Conservation (phyloP, 139 green algal genomes). For the Closterium sp. region DNA sequence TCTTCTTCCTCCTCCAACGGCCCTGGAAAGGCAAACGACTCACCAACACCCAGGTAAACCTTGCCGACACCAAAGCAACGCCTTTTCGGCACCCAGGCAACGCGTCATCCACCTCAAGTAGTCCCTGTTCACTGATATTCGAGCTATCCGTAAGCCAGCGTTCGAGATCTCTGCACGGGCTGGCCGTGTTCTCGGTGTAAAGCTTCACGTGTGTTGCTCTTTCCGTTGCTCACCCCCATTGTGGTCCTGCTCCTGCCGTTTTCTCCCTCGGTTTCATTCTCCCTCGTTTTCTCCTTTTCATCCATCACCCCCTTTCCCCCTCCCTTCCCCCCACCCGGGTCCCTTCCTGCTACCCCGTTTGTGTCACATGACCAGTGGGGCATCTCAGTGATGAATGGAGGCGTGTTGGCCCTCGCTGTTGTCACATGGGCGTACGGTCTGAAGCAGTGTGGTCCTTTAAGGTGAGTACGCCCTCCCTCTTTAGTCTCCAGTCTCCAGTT, state of each 20-base stretch:
- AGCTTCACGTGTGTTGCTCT: too few relatives aligned
- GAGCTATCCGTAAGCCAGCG: background rate
- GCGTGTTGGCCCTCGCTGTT: slow-evolving; percentile 21
- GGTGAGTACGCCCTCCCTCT: background rate
- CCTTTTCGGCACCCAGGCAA: background rate
- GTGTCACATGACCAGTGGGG: slow-evolving; percentile 18
- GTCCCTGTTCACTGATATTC: background rate
- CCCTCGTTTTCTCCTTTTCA: background rate
- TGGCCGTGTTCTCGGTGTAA: background rate
- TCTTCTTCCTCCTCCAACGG: slow-evolving; percentile 36
- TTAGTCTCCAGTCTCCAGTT: background rate
- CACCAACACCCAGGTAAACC: slow-evolving; percentile 17
- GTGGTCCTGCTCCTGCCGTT: too few relatives aligned
- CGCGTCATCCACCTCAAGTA: background rate
- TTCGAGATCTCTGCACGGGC: background rate
- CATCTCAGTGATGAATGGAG: slow-evolving; percentile 20
- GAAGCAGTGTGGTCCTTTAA: slow-evolving; percentile 12
- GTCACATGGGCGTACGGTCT: slow-evolving; percentile 15
- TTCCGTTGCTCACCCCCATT: too few relatives aligned
- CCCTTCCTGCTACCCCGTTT: background rate
- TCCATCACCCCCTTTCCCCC: background rate
- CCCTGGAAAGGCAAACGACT: slow-evolving; percentile 27
- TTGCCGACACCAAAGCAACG: background rate
- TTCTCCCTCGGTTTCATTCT: background rate
- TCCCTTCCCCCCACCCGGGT: background rate